Evolutionary conservation across 306 rosid species (phyloP), one percentile per base, ranked within the genome.

Genomic region (Potentilla sterilis): DNA sequence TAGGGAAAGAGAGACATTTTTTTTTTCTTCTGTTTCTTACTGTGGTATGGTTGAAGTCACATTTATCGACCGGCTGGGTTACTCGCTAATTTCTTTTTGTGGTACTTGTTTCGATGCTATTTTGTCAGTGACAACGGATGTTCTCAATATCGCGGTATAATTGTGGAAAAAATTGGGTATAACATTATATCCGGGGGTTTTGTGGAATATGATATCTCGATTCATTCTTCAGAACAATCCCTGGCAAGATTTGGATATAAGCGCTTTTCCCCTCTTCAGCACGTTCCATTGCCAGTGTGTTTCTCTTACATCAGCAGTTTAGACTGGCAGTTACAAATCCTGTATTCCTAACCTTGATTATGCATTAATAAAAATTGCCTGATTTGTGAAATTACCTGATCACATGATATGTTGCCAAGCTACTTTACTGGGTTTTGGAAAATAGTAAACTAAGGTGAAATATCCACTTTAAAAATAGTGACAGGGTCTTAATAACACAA

Each of bases 401-500:
- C 14, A 48, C 22, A 15, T 47, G 38, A 24, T 43, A 69, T 44
- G 35, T 22, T 24, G 73, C 19, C 43, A 44, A 6, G 19, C 11
- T 62, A 62, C 67, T 62, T 32, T 34, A 49, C 24, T 48, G 62
- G 44, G 43, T 70, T 48, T 18, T 47, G 24, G 42, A 70, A 18
- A 48, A 18, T 48, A 7, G 40, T 4, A 4, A 22, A 55, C 7
- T n/a, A 58, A 40, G 67, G 18, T 61, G 52, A 58, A 73, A 28
- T 1, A 42, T 12, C 78, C 41, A 58, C 40, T 73, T 19, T 48
- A 28, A 73, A 18, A 41, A 22, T 70, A 72, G 41, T 52, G 4
- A 43, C 8, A 6, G 47, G 74, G 64, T 75, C 55, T 37, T 68
- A 41, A 24, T 59, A 18, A 59, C 67, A 58, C 74, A 48, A 47